Percentiles rank a stretch among this genome's conserved stretches.
phyloP scores from a whole-genome alignment of 2,329 filamentous ascomycete species.

The Lecanicillium sp. region DNA sequence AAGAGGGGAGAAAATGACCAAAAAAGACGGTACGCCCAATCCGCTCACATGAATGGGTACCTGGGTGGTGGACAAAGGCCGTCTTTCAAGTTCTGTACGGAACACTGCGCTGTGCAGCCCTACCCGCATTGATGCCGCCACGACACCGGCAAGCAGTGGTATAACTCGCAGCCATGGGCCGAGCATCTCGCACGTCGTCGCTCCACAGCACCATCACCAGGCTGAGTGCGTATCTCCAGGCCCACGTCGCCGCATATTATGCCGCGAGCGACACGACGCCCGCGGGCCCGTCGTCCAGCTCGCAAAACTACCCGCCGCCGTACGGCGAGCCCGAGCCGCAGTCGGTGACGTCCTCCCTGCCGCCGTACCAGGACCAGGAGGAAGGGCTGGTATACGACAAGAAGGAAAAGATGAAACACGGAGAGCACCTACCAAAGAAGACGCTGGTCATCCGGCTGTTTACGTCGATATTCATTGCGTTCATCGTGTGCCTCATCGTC shows the following conservation, averaged over 20 bases:
- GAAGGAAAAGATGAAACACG: slow-evolving; percentile 1
- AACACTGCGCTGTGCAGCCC: too few species aligned
- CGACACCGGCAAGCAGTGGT: too few species aligned
- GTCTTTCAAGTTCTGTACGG: too few species aligned
- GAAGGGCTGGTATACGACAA: too few species aligned
- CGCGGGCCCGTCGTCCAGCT: slow-evolving; percentile 2
- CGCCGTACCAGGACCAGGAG: slow-evolving; percentile 6
- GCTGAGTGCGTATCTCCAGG: background rate
- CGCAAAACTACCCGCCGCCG: slow-evolving; percentile 8
- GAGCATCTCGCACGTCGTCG: background rate
- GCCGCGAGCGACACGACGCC: slow-evolving; percentile 7
- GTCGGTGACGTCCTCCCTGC: slow-evolving; percentile 2
- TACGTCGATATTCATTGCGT: slow-evolving; percentile 10
- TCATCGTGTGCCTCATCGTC: slow-evolving; percentile 13
- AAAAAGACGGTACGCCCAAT: background rate
- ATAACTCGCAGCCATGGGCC: slow-evolving; percentile 1
- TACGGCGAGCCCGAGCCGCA: too few species aligned
- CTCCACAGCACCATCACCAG: background rate
- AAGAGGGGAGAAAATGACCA: background rate
- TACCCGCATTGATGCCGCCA: background rate
- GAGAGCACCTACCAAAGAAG: background rate
- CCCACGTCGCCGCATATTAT: background rate
- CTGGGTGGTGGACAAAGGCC: too few species aligned
- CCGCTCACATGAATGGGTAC: too few species aligned
- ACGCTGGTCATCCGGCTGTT: slow-evolving; percentile 7